Percentiles rank a stretch among this genome's conserved stretches.
Evolutionary conservation across 2,329 filamentous ascomycete genomes (phyloP).

Genomic region (Claviceps spartinae): DNA sequence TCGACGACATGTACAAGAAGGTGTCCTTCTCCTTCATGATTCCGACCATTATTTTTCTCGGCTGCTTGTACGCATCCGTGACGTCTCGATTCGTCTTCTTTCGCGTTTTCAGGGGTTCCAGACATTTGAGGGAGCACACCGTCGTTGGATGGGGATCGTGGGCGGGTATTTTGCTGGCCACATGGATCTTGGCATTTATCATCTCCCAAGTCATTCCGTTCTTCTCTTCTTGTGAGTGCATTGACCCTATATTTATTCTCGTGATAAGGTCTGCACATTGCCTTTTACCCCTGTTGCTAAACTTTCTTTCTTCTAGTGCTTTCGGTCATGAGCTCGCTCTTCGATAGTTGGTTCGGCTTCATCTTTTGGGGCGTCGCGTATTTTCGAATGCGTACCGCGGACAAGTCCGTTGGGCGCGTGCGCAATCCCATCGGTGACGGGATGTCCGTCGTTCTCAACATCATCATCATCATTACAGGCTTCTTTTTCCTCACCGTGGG

Average conservation of each 20-base stretch:
- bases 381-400: constrained; percentile 58
- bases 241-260: background rate
- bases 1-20: constrained; percentile 72
- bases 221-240: constrained; percentile 56
- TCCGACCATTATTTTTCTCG: constrained; percentile 83
- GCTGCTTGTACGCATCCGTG: constrained; percentile 80
- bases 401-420: constrained; percentile 38
- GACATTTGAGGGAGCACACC: constrained; percentile 71
- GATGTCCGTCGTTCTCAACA: constrained; percentile 51
- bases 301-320: constrained; percentile 25
- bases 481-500: constrained; percentile 71
- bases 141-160: constrained; percentile 68
- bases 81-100: constrained; percentile 88
- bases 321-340: constrained; percentile 74
- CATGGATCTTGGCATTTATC: constrained; percentile 82
- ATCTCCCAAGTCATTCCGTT: constrained; percentile 90
- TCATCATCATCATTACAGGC: constrained; percentile 59
- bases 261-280: background rate
- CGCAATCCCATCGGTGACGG: constrained; percentile 36
- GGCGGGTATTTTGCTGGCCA: constrained; percentile 53
- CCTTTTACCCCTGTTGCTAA: background rate
- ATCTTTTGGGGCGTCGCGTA: constrained; percentile 87
- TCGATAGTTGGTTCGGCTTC: constrained; percentile 89
- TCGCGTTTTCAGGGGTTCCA: constrained; percentile 66
- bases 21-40: constrained; percentile 91